Evolutionary conservation across 768 basidiomycete genomes (phyloP).

Genomic region (Boletus pseudo-olivaceus): DNA sequence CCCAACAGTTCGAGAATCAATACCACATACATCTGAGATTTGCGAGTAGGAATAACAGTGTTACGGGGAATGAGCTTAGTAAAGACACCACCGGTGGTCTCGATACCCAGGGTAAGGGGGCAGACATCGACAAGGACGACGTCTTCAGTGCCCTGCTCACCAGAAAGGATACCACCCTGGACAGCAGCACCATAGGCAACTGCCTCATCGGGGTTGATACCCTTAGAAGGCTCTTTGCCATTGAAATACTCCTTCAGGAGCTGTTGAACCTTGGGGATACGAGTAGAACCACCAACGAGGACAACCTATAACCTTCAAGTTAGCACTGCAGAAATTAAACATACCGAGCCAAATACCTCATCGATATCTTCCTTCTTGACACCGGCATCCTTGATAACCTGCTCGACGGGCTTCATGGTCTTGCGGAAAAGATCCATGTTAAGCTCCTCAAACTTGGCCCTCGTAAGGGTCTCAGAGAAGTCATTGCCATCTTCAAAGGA

Average conservation of each 20-base stretch:
- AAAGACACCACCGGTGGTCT: slow-evolving; percentile 97
- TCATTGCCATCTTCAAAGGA: slow-evolving; percentile 95
- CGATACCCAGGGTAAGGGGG: slow-evolving; percentile 97
- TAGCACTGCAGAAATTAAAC: neutral
- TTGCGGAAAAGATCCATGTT: slow-evolving; percentile 99
- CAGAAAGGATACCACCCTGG: slow-evolving; percentile 96
- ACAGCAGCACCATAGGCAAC: slow-evolving; percentile 99
- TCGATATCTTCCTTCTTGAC: slow-evolving; percentile 97
- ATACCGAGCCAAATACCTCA: slow-evolving; percentile 51
- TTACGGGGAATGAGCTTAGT: slow-evolving; percentile 97
- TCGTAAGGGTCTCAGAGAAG: slow-evolving; percentile 94
- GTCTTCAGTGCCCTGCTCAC: slow-evolving; percentile 86
- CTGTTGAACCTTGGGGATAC: slow-evolving; percentile 99
- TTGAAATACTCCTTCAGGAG: slow-evolving; percentile 97
- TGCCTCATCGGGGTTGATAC: slow-evolving; percentile 99
- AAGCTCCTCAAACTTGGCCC: slow-evolving; percentile 98
- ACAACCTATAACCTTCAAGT: slow-evolving; percentile 49
- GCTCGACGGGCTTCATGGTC: slow-evolving; percentile 99
- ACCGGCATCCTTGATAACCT: slow-evolving; percentile 95
- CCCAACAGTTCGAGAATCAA: neutral
- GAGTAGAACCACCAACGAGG: slow-evolving; percentile 95
- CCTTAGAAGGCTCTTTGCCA: slow-evolving; percentile 95
- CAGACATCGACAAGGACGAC: slow-evolving; percentile 95
- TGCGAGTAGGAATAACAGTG: slow-evolving; percentile 97
- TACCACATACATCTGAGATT: slow-evolving; percentile 76